phyloP scores from a whole-genome alignment of 805 yeast genomes.

The Hagleromyces aurorensis region DNA sequence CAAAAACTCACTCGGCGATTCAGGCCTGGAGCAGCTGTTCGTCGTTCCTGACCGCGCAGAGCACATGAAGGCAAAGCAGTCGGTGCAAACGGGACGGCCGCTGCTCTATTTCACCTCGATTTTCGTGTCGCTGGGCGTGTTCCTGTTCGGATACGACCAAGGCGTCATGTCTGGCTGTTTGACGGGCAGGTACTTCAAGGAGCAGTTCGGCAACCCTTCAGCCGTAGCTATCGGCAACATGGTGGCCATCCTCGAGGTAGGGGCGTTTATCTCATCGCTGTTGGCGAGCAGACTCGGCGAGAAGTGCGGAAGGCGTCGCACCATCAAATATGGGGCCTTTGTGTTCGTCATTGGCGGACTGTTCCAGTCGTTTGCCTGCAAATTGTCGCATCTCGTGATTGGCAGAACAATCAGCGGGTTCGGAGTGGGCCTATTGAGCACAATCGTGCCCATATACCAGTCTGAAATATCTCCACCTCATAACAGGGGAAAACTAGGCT shows the following conservation, averaged over 20 bases:
- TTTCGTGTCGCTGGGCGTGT: slow-evolving; percentile 41
- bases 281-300: slow-evolving; percentile 73
- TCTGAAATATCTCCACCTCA: slow-evolving; percentile 84
- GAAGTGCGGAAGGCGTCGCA: slow-evolving; percentile 65
- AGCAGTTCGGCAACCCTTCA: slow-evolving; percentile 64
- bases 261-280: slow-evolving; percentile 77
- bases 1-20: too few species aligned
- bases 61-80: slow-evolving; percentile 13
- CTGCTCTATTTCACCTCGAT: slow-evolving; percentile 33
- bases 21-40: slow-evolving; percentile 6
- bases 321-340: slow-evolving; percentile 73
- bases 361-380: slow-evolving; percentile 55
- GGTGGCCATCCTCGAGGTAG: slow-evolving; percentile 82
- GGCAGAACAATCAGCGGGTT: slow-evolving; percentile 76
- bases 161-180: slow-evolving; percentile 88
- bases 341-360: slow-evolving; percentile 74
- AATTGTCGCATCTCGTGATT: slow-evolving; percentile 49
- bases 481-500: slow-evolving; percentile 72
- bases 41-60: slow-evolving; percentile 8
- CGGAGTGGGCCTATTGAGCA: slow-evolving; percentile 80
- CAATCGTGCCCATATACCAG: slow-evolving; percentile 83
- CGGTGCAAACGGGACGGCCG: slow-evolving; percentile 16
- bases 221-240: slow-evolving; percentile 74
- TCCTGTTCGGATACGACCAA: slow-evolving; percentile 75
- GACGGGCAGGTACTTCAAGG: slow-evolving; percentile 61